A percentile compares a stretch with the other conserved stretches of the same genome.
Conservation (phyloP, 1,139 yeast species). For the Suhomyces ambrosiae region DNA sequence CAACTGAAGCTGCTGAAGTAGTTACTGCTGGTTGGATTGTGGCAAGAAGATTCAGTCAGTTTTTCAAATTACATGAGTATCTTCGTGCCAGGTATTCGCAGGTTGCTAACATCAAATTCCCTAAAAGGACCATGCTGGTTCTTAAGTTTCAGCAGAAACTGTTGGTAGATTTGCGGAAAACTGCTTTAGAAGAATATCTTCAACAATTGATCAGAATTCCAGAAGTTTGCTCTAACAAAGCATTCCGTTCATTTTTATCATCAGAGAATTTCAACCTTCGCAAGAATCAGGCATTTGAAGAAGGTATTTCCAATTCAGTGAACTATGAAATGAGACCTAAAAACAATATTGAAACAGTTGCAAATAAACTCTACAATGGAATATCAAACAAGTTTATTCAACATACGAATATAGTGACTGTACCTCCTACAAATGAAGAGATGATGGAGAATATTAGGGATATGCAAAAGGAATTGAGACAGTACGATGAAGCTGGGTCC, state of each 20-base stretch:
- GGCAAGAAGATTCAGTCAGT: constrained; percentile 85
- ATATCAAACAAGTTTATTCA: constrained; percentile 35
- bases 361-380: constrained; percentile 47
- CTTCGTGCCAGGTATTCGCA: constrained; percentile 55
- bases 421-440: constrained; percentile 20
- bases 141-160: constrained; percentile 65
- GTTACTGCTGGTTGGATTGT: constrained; percentile 84
- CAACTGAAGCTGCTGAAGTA: constrained; percentile 43
- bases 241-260: constrained; percentile 76
- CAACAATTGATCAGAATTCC: constrained; percentile 59
- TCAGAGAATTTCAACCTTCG: constrained; percentile 61
- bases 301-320: constrained; percentile 1
- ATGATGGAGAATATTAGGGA: constrained; percentile 38
- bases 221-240: constrained; percentile 70
- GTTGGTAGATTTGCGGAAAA: constrained; percentile 65
- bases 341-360: constrained; percentile 37
- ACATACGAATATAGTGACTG: constrained; percentile 8
- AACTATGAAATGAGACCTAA: constrained; percentile 10
- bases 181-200: constrained; percentile 63
- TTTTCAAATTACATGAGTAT: constrained; percentile 69
- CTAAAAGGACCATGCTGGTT: constrained; percentile 63
- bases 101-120: constrained; percentile 57
- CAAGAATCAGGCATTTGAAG: constrained; percentile 37
- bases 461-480: constrained; percentile 46
- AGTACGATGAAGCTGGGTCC: constrained; percentile 38